A percentile compares a stretch with the other conserved stretches of the same genome.
Conservation (phyloP, 1,284 basidiomycete genomes). For the Rhodotorula sp. region DNA sequence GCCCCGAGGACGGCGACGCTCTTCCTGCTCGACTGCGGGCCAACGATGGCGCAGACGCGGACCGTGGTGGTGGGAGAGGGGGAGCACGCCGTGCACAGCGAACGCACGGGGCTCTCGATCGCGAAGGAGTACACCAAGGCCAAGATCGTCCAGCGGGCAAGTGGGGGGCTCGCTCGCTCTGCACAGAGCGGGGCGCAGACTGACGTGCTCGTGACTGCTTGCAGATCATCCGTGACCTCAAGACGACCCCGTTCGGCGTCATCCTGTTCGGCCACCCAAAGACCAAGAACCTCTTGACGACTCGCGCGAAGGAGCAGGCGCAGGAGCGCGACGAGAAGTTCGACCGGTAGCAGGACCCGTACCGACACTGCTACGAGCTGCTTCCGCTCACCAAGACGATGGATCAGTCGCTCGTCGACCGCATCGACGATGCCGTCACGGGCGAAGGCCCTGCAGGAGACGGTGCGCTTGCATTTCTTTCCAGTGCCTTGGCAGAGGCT, state of each 20-base stretch:
- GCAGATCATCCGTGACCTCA: conserved; percentile 42
- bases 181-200: not conserved
- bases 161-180: not conserved
- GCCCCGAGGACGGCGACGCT: conserved; percentile 28
- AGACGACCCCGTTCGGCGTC: conserved; percentile 33
- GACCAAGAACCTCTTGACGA: conserved; percentile 36
- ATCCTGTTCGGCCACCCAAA: conserved; percentile 28
- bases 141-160: conserved; percentile 37
- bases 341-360: conserved; percentile 28
- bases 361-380: conserved; percentile 34
- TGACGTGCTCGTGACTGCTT: rapidly evolving
- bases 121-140: conserved; percentile 35
- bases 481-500: too few relatives aligned
- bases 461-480: conserved; percentile 7
- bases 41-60: conserved; percentile 22
- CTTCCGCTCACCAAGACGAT: conserved; percentile 11
- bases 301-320: conserved; percentile 13
- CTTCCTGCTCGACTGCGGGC: conserved; percentile 35
- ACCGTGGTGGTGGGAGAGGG: not conserved
- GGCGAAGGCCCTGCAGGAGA: conserved; percentile 27
- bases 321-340: conserved; percentile 13
- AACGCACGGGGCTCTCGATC: conserved; percentile 9
- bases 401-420: conserved; percentile 12
- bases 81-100: not conserved
- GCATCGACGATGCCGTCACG: conserved; percentile 21